Evolutionary conservation across 306 rosid genomes (phyloP), one percentile per base, ranked within the genome.

Genomic region (Vigna reflexopilosa): DNA sequence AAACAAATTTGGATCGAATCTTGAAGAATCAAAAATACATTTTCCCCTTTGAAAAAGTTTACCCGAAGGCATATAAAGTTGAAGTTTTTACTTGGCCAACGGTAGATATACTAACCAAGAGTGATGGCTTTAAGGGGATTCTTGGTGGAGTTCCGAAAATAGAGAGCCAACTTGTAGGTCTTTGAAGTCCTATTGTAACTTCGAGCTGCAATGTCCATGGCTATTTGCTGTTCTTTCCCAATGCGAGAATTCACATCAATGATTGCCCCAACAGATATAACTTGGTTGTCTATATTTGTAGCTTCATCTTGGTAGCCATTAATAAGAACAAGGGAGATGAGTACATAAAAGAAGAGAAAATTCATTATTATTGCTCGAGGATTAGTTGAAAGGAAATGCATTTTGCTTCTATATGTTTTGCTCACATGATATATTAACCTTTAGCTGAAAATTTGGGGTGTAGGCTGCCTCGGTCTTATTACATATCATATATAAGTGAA

Each of bases 171-270:
- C 65, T 87, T 79, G 72, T 73, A 70, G 36, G 71, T 73, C 63
- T 72, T 82, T 54, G 88, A 82, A 42, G 17, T 73, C 44, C 2
- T 76, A 17, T 87, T 84, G 77, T 82, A 82, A 10, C 64, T 76
- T 44, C 22, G 81, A 61, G 72, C 80, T 73, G 80, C 88, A 68
- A 84, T 72, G 26, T 79, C 80, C 90, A 87, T 73, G 12, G 86
- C 90, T 15, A 67, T 51, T 77, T 63, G 75, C 83, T 84, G 88
- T 77, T 87, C 90, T 84, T 87, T 84, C 52, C 90, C 90, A 34
- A 63, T 70, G 7, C 85, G 88, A 67, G 88, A 76, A n/a, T 77
- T 58, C 36, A 7, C 47, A 77, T 87, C 86, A 50, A 80, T 56
- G 72, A 84, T 77, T 22, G 70, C 84, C 36, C 88, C 90, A 34